Conservation (phyloP, 176 grass and related monocot species). For the Rhipidocladum racemiflorum region DNA sequence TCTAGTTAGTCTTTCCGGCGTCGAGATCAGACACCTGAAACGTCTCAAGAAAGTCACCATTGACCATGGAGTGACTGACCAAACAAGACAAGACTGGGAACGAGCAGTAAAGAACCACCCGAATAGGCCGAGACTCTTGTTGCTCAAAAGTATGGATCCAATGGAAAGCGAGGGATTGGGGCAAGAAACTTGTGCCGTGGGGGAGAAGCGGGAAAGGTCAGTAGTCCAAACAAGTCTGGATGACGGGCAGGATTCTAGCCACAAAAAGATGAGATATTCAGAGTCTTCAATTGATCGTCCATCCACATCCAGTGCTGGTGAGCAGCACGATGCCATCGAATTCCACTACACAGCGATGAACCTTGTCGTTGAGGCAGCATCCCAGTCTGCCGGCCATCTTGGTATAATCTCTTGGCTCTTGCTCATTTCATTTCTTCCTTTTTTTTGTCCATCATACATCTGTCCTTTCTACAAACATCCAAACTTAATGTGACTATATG, state of each 20-base stretch:
- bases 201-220: slow-evolving; percentile 6
- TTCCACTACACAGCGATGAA: background rate
- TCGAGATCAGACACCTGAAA: slow-evolving; percentile 28
- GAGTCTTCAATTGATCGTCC: background rate
- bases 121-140: slow-evolving; percentile 25
- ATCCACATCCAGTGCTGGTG: background rate
- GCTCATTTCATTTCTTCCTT: no score
- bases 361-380: no score
- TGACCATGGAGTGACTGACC: background rate
- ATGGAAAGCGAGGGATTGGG: background rate
- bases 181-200: background rate
- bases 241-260: background rate
- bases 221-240: background rate
- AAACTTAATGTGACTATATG: no score
- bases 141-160: background rate
- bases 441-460: no score
- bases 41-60: slow-evolving; percentile 34
- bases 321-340: background rate
- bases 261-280: slow-evolving; percentile 28
- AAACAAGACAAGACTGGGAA: slow-evolving; percentile 30
- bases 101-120: slow-evolving; percentile 27
- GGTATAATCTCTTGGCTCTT: no score
- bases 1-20: slow-evolving; percentile 18
- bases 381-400: no score
- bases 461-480: no score